These are phyloP conservation scores for Platismatia glauca DNA, from an alignment of 495 filamentous ascomycete genomes.

Conservation along the genomic window DNA sequence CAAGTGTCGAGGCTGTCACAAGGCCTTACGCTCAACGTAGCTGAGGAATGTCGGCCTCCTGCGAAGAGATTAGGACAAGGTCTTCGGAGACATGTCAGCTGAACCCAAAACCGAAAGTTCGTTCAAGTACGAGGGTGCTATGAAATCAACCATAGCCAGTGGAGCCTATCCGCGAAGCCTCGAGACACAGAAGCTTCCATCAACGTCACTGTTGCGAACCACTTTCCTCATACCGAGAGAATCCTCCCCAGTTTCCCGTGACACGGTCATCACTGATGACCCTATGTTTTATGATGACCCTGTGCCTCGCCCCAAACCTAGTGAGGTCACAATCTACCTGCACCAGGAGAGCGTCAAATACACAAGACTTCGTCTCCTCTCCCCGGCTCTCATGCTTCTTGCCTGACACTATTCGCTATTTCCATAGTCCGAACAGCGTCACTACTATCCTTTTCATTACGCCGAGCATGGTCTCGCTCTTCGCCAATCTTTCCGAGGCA, in stretches of 20 bases:
- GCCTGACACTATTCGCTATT: too few relatives aligned
- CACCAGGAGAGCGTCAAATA: too few relatives aligned
- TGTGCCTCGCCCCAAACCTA: too few relatives aligned
- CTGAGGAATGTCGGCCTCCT: not conserved
- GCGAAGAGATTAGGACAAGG: not conserved
- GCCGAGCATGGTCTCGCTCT: not conserved
- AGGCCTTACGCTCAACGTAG: not conserved
- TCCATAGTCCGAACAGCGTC: too few relatives aligned
- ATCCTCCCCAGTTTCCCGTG: too few relatives aligned
- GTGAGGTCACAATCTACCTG: too few relatives aligned
- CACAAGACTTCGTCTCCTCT: too few relatives aligned
- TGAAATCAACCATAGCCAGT: not conserved
- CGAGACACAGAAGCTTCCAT: not conserved
- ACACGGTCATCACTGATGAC: too few relatives aligned
- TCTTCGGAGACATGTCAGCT: not conserved
- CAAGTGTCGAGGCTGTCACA: not conserved
- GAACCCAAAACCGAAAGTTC: not conserved
- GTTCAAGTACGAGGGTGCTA: not conserved
- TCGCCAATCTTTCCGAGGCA: not conserved
- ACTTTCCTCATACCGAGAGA: too few relatives aligned
- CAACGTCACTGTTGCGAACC: not conserved
- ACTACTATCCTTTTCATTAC: not conserved
- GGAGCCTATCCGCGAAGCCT: not conserved
- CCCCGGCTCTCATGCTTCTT: too few relatives aligned
- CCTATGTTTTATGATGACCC: too few relatives aligned